Evolutionary conservation across 1,284 basidiomycete genomes (phyloP), one percentile per base, ranked within the genome.

Genomic region (Sporisorium sorghi): DNA sequence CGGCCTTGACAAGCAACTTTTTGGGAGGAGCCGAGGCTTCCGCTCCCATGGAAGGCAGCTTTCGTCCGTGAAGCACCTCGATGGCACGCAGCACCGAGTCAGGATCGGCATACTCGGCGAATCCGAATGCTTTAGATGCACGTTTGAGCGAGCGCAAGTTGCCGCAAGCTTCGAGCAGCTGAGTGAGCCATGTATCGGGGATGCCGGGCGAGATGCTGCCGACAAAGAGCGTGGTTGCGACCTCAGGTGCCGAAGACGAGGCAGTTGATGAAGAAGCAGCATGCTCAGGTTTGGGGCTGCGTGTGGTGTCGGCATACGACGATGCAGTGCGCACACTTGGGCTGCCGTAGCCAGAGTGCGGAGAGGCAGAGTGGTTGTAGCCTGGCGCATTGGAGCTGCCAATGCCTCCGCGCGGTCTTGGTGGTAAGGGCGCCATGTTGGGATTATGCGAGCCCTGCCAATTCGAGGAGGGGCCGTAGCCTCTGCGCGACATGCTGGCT

Each of bases 201-300:
- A 97, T 93, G 5, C 94, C 95, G 24, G 93, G 92, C 1, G 94
- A 93, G 84, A 97, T 98, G 72, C 92, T 92, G n/a, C 94, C 94
- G 21, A 97, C 91, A 79, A 97, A 98, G 14, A 96, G 87, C 26
- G 84, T 86, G 0, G 90, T 91, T 1, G 87, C 78, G 84, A 67
- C 86, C 85, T 79, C 75, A 40, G 70, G 53, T 10, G 39, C 63
- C 5, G 46, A 30, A 14, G 55, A 47, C 2, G 44, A 52, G 6
- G 52, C 15, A 15, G 40, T 52, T 11, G 60, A 54, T 17, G 66
- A 56, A 15, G 47, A 37, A 40, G 43, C 53, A 40, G 43, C 53
- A 23, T 58, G 57, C 5, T 61, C 59, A 7, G 57, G 42, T 17
- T 44, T n/a, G 6, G 55, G 53, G 40, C 54, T 72, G 23, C 40